These are phyloP conservation scores for Akanthomyces lecanii DNA, from an alignment of 2,329 filamentous ascomycete genomes.

Conservation along the genomic window DNA sequence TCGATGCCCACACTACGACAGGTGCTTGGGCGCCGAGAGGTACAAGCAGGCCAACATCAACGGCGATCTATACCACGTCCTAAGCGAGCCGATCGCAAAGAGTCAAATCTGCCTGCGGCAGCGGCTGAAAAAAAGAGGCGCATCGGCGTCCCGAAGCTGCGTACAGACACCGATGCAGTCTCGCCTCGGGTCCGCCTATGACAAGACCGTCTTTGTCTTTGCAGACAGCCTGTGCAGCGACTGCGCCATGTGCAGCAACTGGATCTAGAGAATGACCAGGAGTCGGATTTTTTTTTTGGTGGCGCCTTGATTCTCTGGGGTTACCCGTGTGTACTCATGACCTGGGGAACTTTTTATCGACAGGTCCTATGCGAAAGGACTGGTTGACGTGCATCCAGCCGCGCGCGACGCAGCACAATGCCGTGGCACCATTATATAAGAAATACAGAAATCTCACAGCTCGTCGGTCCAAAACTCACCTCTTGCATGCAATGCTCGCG, in stretches of 20 bases:
- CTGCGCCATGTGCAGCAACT: slow-evolving; percentile 4
- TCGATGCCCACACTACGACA: neutral
- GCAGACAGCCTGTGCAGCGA: neutral
- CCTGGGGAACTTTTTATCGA: neutral
- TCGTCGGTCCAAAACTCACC: neutral
- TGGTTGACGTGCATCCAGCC: neutral
- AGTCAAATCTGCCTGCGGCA: neutral
- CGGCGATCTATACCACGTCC: neutral
- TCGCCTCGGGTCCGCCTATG: neutral
- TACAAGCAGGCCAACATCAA: neutral
- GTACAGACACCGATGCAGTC: neutral
- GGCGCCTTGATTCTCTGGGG: neutral
- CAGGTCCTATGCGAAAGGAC: neutral
- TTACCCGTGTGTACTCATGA: neutral
- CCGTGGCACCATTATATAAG: neutral
- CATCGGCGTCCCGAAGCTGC: neutral
- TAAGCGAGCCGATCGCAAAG: neutral
- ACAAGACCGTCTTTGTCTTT: neutral
- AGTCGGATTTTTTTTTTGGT: neutral
- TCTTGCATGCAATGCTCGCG: neutral
- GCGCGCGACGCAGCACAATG: slow-evolving; percentile 1
- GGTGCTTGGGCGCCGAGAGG: neutral
- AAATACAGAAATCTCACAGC: neutral
- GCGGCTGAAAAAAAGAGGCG: neutral
- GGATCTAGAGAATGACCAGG: neutral